phyloP scores from a whole-genome alignment of 164 flowering plant species.

The Tetrastigma voinierianum region DNA sequence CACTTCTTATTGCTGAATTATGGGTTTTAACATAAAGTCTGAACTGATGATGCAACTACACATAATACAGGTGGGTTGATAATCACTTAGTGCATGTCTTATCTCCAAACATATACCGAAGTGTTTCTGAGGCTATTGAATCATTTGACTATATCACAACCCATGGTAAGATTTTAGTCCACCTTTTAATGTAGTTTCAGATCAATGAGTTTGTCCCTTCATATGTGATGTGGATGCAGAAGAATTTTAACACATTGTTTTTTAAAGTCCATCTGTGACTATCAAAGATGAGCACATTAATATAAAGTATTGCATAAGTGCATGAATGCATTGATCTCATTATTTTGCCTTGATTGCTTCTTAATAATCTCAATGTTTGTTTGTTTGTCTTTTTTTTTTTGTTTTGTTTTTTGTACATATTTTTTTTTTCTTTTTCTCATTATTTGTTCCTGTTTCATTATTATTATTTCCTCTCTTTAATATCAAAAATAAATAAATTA shows the following conservation, averaged over 20 bases:
- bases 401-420: neutral
- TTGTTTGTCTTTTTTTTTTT: neutral
- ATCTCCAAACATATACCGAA: slow-evolving; percentile 65
- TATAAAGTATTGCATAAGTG: no score
- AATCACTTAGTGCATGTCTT: slow-evolving; percentile 65
- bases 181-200: neutral
- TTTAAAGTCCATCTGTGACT: neutral
- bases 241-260: neutral
- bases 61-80: slow-evolving; percentile 66
- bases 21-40: neutral
- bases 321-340: no score
- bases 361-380: neutral
- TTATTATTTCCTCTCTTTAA: no score
- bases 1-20: neutral
- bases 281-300: no score
- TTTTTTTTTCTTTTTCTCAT: no score
- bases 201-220: neutral
- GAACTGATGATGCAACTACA: slow-evolving; percentile 4
- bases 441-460: no score
- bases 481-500: no score
- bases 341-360: neutral
- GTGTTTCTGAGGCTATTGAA: slow-evolving; percentile 59
- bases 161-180: slow-evolving; percentile 35
- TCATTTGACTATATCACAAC: slow-evolving; percentile 66
- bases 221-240: neutral